Conservation (phyloP, 106 monocot species). For the Hemerocallis citrina region DNA sequence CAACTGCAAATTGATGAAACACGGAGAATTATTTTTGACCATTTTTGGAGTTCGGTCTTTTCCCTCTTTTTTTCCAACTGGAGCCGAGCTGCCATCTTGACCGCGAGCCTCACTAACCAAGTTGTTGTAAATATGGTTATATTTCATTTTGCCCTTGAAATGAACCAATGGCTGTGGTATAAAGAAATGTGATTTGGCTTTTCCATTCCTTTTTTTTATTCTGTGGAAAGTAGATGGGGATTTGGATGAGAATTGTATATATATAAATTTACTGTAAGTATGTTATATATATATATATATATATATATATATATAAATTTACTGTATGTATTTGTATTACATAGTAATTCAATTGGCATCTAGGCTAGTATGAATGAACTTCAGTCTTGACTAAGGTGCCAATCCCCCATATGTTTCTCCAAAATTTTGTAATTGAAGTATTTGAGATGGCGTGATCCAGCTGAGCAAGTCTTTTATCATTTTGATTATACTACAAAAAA, state of each 20-base stretch:
- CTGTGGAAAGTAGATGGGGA: conserved; percentile 29
- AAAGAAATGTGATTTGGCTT: conserved; percentile 5
- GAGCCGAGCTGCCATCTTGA: conserved; percentile 3
- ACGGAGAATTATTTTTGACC: neutral
- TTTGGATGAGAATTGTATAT: conserved; percentile 58
- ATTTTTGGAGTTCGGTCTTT: neutral
- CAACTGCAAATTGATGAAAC: conserved; percentile 2
- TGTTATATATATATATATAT: too few species aligned
- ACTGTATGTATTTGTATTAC: too few species aligned
- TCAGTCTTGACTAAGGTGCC: too few species aligned
- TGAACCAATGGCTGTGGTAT: neutral
- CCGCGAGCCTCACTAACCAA: conserved; percentile 2
- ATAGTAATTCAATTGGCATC: too few species aligned
- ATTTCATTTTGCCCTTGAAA: conserved; percentile 29
- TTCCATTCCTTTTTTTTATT: conserved; percentile 7
- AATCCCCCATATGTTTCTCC: too few species aligned
- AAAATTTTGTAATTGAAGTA: too few species aligned
- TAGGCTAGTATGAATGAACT: too few species aligned
- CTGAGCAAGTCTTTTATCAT: too few species aligned
- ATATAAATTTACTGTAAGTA: too few species aligned
- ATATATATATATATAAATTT: too few species aligned
- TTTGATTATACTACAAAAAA: too few species aligned
- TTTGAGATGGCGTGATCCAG: too few species aligned
- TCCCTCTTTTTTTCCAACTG: neutral
- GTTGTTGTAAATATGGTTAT: conserved; percentile 25